Evolutionary conservation across 495 filamentous ascomycete species (phyloP), one percentile per base, ranked within the genome.

Genomic region (Evansstolkia leycettana): DNA sequence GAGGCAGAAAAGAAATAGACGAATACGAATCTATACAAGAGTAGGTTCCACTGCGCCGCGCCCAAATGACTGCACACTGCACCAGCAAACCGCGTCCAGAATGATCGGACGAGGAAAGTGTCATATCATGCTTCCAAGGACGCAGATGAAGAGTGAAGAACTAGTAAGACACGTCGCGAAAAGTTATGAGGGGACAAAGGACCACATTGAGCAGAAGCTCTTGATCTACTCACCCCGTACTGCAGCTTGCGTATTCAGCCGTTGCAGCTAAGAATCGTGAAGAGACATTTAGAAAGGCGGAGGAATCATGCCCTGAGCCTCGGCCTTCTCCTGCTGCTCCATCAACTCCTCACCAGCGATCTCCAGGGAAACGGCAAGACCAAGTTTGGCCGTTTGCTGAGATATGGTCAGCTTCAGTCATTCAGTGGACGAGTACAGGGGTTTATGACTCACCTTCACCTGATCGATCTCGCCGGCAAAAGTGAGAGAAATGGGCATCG

Each of bases 391-490:
- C 60, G 78, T 69, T 81, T 93, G 85, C 92, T 96, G 58, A 29
- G 30, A 37, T 36, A 28, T 12, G 33, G 34, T 50, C 31, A 51
- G 43, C 33, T 39, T 40, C 17, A 25, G 33, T 36, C 5, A 35
- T 19, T 30, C 30, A 34, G 36, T 36, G 41, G 38, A 36, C 28
- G 34, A 37, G 40, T 14, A 28, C 12, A 36, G 12, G 17, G 6
- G 33, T 35, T 33, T 19, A 27, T 12, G 16, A 34, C 82, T 59
- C 74, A 96, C 90, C 73, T 90, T 90, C 44, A 73, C 69, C 59
- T 96, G 92, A 62, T 99, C 92, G 52, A 99, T 87, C 57, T 99
- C 92, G 46, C 87, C 90, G 28, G 89, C 82, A 60, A 99, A 95
- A 25, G 87, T 89, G 58, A 99, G 72, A 45, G 74, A 76, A 38